Conservation (phyloP, 208 protist genomes). For the Leishmania lainsoni region DNA sequence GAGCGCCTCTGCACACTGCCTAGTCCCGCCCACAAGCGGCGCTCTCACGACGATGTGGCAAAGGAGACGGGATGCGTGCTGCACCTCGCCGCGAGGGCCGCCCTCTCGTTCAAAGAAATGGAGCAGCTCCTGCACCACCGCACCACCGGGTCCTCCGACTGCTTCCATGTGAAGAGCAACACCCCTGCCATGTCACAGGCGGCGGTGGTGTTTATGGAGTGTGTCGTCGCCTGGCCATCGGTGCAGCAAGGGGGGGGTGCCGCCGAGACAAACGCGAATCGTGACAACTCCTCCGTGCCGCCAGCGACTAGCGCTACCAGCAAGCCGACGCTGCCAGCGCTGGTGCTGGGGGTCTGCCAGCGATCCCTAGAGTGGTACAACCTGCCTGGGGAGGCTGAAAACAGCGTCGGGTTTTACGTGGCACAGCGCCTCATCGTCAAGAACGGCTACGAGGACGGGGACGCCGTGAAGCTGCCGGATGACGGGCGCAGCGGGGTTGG, state of each 20-base stretch:
- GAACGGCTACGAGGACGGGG: conserved; percentile 48
- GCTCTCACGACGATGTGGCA: background rate
- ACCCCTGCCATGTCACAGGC: conserved; percentile 41
- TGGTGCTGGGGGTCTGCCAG: conserved; percentile 69
- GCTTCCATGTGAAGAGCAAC: conserved; percentile 70
- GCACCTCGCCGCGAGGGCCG: conserved; percentile 20
- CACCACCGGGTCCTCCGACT: conserved; percentile 24
- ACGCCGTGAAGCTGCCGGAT: conserved; percentile 41
- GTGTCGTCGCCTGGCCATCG: conserved; percentile 15
- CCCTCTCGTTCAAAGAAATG: conserved; percentile 30
- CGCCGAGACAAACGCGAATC: background rate
- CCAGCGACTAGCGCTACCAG: background rate
- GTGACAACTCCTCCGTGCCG: background rate
- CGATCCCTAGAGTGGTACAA: conserved; percentile 41
- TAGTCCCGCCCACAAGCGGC: background rate
- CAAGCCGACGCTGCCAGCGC: conserved; percentile 19
- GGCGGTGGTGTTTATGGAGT: conserved; percentile 75
- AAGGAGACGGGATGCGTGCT: conserved; percentile 17
- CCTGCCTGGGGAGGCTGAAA: conserved; percentile 66
- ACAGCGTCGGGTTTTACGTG: conserved; percentile 75
- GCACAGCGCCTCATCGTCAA: conserved; percentile 65
- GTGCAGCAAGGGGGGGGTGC: background rate
- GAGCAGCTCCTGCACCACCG: conserved; percentile 28
- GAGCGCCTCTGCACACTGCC: background rate
- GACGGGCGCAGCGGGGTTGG: conserved; percentile 11